A percentile compares a stretch with the other conserved stretches of the same genome.
These are phyloP conservation scores for Alternaria panax DNA, from an alignment of 2,329 filamentous ascomycete genomes.

Conservation along the genomic window DNA sequence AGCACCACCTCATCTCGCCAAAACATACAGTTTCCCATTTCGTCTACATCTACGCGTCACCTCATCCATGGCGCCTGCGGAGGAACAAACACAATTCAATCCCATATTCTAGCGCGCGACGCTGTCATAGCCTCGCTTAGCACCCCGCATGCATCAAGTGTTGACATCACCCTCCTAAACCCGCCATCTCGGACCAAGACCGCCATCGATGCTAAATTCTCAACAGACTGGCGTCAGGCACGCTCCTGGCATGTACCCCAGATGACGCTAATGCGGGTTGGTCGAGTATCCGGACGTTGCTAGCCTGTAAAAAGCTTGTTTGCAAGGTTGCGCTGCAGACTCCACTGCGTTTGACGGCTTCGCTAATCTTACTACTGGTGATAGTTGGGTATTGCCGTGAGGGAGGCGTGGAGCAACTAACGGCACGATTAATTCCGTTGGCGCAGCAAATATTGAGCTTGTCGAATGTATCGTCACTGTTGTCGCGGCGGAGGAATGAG, in stretches of 20 bases:
- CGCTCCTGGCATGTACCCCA: conserved; percentile 17
- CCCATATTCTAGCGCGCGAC: background rate
- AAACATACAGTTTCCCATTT: background rate
- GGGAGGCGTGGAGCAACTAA: background rate
- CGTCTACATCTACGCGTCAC: background rate
- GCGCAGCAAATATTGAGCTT: background rate
- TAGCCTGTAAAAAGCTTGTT: conserved; percentile 1
- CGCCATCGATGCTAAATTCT: conserved; percentile 1
- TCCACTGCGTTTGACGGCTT: background rate
- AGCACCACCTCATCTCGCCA: background rate
- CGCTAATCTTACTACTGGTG: conserved; percentile 13
- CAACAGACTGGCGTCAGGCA: conserved; percentile 17
- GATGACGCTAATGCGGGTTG: conserved; percentile 9
- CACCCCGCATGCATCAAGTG: conserved; percentile 18
- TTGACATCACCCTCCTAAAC: conserved; percentile 19
- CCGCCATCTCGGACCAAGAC: conserved; percentile 5
- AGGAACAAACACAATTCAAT: conserved; percentile 20
- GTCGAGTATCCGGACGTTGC: background rate
- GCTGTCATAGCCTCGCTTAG: conserved; percentile 17
- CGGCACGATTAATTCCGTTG: conserved; percentile 15
- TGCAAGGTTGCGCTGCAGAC: background rate
- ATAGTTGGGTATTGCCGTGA: background rate
- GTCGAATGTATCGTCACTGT: background rate
- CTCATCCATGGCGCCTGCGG: background rate
- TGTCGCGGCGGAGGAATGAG: background rate